phyloP scores from a whole-genome alignment of 169 alveolate genomes.

The Plasmodium blacklocki region DNA sequence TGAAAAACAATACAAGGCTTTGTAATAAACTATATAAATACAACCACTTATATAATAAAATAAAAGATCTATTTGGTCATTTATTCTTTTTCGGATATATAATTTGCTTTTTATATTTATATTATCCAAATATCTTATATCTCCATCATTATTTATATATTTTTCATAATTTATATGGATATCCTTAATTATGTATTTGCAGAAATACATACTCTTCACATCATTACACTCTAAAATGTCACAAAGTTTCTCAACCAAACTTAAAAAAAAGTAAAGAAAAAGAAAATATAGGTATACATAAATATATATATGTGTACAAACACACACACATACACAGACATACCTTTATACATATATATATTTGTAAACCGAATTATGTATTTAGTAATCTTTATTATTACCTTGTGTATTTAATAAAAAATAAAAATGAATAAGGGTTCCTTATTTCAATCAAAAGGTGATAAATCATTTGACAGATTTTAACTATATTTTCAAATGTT shows the following conservation, averaged over 20 bases:
- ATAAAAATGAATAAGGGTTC: constrained; percentile 55
- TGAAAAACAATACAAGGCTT: constrained; percentile 27
- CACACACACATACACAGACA: not conserved
- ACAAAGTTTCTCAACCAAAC: constrained; percentile 24
- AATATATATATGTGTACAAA: not conserved
- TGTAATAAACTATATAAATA: constrained; percentile 44
- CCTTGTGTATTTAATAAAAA: constrained; percentile 30
- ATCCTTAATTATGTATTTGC: constrained; percentile 35
- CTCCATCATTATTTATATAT: constrained; percentile 69
- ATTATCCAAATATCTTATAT: constrained; percentile 43
- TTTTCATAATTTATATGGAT: constrained; percentile 41
- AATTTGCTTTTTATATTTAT: constrained; percentile 42
- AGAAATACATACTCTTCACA: constrained; percentile 43
- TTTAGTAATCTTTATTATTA: not conserved
- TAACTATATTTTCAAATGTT: constrained; percentile 11
- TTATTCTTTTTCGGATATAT: constrained; percentile 9
- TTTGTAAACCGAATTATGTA: not conserved
- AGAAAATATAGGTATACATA: not conserved
- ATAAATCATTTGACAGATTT: constrained; percentile 26
- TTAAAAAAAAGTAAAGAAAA: constrained; percentile 1
- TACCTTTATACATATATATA: not conserved
- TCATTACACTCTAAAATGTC: constrained; percentile 65
- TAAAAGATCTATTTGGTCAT: constrained; percentile 24
- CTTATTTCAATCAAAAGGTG: constrained; percentile 28
- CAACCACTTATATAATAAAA: constrained; percentile 42